Evolutionary conservation across 179 eudicot genomes (phyloP).

Genomic region (Monotropa hypopitys): DNA sequence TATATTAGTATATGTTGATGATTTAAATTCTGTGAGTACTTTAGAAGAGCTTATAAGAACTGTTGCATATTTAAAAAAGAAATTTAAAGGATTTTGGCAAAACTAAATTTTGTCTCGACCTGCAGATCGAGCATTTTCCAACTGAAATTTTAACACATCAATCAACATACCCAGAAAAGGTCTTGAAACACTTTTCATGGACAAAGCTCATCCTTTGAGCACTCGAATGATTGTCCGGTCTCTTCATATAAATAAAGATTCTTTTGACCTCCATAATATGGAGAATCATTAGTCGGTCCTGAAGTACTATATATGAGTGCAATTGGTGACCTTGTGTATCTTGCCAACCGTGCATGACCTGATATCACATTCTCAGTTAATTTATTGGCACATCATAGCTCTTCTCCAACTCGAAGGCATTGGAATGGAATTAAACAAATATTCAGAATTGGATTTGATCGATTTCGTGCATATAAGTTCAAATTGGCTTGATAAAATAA

Average conservation of each 20-base stretch:
- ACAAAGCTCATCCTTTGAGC: background rate
- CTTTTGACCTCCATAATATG: background rate
- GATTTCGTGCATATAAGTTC: too few relatives aligned
- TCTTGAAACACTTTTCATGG: background rate
- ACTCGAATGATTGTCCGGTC: background rate
- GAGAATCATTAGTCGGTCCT: too few relatives aligned
- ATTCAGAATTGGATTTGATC: too few relatives aligned
- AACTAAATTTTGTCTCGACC: background rate
- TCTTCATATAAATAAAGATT: background rate
- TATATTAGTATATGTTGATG: background rate
- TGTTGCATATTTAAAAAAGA: background rate
- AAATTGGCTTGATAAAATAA: too few relatives aligned
- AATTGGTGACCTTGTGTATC: too few relatives aligned
- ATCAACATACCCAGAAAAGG: background rate
- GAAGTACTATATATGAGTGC: too few relatives aligned
- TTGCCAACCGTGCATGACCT: too few relatives aligned
- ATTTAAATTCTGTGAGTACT: background rate
- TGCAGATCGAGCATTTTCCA: background rate
- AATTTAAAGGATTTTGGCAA: background rate
- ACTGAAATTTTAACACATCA: background rate
- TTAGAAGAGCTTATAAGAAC: background rate
- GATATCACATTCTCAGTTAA: too few relatives aligned
- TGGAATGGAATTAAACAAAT: too few relatives aligned
- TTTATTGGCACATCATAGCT: too few relatives aligned
- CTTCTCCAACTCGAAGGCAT: too few relatives aligned